Evolutionary conservation across 176 grass and related monocot species (phyloP), one percentile per base, ranked within the genome.

Genomic region (Paspalum notatum): DNA sequence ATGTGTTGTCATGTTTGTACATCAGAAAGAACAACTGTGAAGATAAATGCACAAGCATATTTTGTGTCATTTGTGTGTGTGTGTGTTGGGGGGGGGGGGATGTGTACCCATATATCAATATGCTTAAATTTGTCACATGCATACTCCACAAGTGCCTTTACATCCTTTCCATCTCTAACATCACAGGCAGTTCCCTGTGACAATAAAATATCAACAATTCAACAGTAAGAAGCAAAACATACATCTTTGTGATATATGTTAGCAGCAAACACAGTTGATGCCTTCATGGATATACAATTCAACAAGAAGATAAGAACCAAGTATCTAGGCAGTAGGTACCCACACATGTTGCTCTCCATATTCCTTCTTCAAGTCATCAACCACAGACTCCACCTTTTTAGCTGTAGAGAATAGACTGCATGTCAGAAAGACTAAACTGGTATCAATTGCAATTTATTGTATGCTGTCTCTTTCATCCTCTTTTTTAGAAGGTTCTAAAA

Each of bases 291-390:
- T 17, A 61, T 14, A 85, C 52, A 41, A 52, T n/a, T 71, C 8
- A 52, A 52, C 62, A 22, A 3, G 71, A 72, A 81, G 76, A 86
- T 41, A 85, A 71, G 53, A 69, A 46, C 46, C 51, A 75, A 85
- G 69, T 32, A 85, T 76, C 63, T 82, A 38, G 72, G 72, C 26
- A 74, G 88, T 92, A 88, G 87, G 75, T 98, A 95, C 96, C 96
- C 90, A 98, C 90, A 98, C 96, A 93, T 87, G 92, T 60, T 92
- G 95, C 86, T 91, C 92, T 80, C 92, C 90, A 12, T 93, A 93
- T 79, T 95, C 90, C 71, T 88, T 77, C 85, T 89, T 93, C 88
- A 98, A 86, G 54, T 85, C 88, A 73, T 22, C 21, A 0, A 81
- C 79, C 63, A 80, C 90, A 75, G 84, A 86, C 80, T 95, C 90